Percentiles rank a stretch among this genome's conserved stretches.
These are phyloP conservation scores for Botryotinia calthae DNA, from an alignment of 2,329 filamentous ascomycete species.

Conservation along the genomic window DNA sequence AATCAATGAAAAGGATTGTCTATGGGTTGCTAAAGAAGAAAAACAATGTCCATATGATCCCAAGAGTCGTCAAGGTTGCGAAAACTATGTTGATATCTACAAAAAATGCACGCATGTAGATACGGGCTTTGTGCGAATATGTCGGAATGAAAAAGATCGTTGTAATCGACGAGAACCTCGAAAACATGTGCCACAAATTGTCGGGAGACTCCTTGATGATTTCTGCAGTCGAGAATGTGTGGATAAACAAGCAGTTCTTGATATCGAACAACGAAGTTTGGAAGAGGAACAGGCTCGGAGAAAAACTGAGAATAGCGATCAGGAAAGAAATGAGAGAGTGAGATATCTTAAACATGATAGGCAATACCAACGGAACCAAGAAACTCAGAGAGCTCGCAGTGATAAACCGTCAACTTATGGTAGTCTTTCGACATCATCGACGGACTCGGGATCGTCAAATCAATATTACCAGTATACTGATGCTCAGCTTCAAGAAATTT, in stretches of 20 bases:
- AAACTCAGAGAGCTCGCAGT: not conserved
- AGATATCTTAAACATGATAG: not conserved
- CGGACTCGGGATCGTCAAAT: not conserved
- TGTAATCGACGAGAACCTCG: fast-evolving
- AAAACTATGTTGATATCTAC: not conserved
- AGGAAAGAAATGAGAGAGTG: not conserved
- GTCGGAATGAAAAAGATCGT: not conserved
- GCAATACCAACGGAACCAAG: not conserved
- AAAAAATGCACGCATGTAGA: not conserved
- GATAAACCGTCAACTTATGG: not conserved
- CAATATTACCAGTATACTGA: not conserved
- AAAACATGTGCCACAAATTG: not conserved
- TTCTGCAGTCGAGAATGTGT: not conserved
- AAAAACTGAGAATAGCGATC: not conserved
- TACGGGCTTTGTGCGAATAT: not conserved
- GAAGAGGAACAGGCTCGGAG: not conserved
- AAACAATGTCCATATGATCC: not conserved
- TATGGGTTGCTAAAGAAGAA: not conserved
- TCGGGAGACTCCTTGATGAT: not conserved
- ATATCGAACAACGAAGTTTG: not conserved
- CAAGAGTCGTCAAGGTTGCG: not conserved
- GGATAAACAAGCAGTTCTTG: not conserved
- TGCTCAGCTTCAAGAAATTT: not conserved
- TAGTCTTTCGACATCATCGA: not conserved
- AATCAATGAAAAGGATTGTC: too few species aligned